Evolutionary conservation across 140 eudicot genomes (phyloP).

Genomic region (Senecio squalidus): DNA sequence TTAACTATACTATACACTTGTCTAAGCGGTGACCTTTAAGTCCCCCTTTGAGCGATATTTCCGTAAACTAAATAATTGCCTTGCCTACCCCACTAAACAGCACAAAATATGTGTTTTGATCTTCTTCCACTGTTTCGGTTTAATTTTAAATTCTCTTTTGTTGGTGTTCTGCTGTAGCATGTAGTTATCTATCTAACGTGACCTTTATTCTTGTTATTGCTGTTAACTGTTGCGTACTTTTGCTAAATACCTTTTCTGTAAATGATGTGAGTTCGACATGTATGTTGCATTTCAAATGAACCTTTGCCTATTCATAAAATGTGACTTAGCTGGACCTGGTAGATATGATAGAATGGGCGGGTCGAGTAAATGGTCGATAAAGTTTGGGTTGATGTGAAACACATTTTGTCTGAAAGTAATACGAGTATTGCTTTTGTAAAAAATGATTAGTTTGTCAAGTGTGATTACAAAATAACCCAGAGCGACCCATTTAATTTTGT

Average conservation of each 20-base stretch:
- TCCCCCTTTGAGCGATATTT: background rate
- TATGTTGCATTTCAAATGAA: too few species aligned
- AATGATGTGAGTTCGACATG: slow-evolving; percentile 3
- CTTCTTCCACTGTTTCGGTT: slow-evolving; percentile 7
- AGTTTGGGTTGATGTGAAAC: too few species aligned
- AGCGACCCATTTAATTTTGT: too few species aligned
- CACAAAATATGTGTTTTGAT: slow-evolving; percentile 8
- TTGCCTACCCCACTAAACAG: slow-evolving; percentile 19
- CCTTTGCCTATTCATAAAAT: too few species aligned
- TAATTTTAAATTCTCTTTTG: background rate
- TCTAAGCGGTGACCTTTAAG: background rate
- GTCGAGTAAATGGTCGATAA: too few species aligned
- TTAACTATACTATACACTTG: slow-evolving; percentile 1
- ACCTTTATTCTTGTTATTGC: slow-evolving; percentile 12
- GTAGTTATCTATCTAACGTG: slow-evolving; percentile 22
- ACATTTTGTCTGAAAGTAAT: too few species aligned
- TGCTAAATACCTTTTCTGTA: background rate
- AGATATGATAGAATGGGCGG: too few species aligned
- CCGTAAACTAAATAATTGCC: background rate
- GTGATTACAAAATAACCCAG: background rate
- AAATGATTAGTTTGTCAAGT: too few species aligned
- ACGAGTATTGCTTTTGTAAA: too few species aligned
- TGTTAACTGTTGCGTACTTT: slow-evolving; percentile 9
- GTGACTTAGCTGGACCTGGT: background rate
- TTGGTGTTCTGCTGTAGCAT: slow-evolving; percentile 15